A percentile compares a stretch with the other conserved stretches of the same genome.
Conservation (phyloP, 2,329 filamentous ascomycete species). For the Escovopsis sp. region DNA sequence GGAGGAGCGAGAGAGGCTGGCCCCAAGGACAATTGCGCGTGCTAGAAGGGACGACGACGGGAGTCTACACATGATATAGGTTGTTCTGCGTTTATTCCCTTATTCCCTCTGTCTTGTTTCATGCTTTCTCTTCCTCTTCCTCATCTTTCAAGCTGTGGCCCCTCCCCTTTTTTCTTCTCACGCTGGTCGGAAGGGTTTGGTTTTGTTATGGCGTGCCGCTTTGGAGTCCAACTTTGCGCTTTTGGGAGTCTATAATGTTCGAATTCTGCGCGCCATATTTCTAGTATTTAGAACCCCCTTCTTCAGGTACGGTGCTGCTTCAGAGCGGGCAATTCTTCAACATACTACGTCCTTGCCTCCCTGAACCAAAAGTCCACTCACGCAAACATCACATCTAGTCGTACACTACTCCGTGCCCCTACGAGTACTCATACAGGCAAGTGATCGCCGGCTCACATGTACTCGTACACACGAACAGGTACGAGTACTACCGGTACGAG, state of each 20-base stretch:
- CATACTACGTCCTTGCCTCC: no score
- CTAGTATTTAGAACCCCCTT: slow-evolving; percentile 4
- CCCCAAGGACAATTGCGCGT: slow-evolving; percentile 87
- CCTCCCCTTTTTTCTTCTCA: neutral
- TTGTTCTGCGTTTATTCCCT: neutral
- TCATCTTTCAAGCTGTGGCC: neutral
- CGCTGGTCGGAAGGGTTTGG: slow-evolving; percentile 7
- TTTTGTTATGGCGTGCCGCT: slow-evolving; percentile 9
- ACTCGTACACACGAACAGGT: no score
- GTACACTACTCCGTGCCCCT: no score
- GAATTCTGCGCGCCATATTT: slow-evolving; percentile 6
- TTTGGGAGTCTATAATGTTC: slow-evolving; percentile 7
- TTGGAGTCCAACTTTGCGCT: slow-evolving; percentile 9
- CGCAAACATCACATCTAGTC: no score
- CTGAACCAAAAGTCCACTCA: no score
- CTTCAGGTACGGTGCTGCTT: no score
- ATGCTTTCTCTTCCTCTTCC: no score
- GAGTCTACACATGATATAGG: slow-evolving; percentile 1
- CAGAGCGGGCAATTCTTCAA: neutral
- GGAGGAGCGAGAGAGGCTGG: slow-evolving; percentile 56
- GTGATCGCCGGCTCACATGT: no score
- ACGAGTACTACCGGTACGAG: no score
- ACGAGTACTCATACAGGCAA: no score
- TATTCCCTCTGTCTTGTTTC: no score
- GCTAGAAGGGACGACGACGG: slow-evolving; percentile 30